Percentiles rank a stretch among this genome's conserved stretches.
Evolutionary conservation across 2,329 filamentous ascomycete genomes (phyloP).

Genomic region (Paraphaeosphaeria sporulosa): DNA sequence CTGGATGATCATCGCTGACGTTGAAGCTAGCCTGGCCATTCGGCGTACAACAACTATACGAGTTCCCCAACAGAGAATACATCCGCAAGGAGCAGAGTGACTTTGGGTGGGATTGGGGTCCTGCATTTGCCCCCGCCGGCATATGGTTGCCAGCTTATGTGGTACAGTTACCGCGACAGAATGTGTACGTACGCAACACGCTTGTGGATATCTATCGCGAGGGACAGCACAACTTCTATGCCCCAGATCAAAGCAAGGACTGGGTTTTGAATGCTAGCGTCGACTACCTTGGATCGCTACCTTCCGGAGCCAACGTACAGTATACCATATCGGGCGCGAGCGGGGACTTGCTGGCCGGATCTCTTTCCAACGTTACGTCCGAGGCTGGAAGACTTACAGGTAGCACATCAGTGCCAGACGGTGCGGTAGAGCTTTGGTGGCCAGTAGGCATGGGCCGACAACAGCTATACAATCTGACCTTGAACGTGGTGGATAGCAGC

Average conservation of each 20-base stretch:
- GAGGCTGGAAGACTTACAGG: constrained; percentile 58
- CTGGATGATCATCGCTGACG: constrained; percentile 5
- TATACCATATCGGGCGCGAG: constrained; percentile 58
- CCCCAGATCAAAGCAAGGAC: constrained; percentile 63
- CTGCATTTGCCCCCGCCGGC: constrained; percentile 68
- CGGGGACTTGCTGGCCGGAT: constrained; percentile 50
- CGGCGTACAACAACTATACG: constrained; percentile 57
- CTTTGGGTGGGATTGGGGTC: constrained; percentile 70
- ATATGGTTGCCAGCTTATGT: constrained; percentile 68
- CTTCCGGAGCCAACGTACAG: constrained; percentile 52
- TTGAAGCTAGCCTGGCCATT: constrained; percentile 56
- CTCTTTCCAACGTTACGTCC: constrained; percentile 51
- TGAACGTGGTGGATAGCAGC: constrained; percentile 53
- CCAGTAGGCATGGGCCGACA: constrained; percentile 65
- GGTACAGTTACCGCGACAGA: constrained; percentile 56
- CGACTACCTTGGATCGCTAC: constrained; percentile 62
- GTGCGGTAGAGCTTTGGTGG: constrained; percentile 67
- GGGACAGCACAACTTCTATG: constrained; percentile 65
- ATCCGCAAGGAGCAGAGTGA: constrained; percentile 69
- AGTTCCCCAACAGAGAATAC: constrained; percentile 63
- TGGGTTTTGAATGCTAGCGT: constrained; percentile 70
- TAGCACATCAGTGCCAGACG: constrained; percentile 51
- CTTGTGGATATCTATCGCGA: constrained; percentile 66
- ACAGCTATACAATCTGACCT: constrained; percentile 63
- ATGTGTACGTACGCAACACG: constrained; percentile 61